These are phyloP conservation scores for Coprinellus micaceus DNA, from an alignment of 768 basidiomycete genomes.

Conservation along the genomic window DNA sequence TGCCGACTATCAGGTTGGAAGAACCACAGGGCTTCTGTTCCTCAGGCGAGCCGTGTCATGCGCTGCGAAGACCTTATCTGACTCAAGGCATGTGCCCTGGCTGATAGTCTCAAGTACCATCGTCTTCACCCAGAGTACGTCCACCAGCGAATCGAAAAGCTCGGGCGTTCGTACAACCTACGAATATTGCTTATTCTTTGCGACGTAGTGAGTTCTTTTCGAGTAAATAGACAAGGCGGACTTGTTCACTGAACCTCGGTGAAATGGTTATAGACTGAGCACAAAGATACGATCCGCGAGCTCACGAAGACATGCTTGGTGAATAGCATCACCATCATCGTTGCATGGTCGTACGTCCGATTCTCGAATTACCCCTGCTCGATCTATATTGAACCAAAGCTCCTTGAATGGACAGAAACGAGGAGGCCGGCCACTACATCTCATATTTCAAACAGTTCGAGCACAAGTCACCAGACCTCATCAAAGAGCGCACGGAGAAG, in stretches of 20 bases:
- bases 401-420: conserved; percentile 48
- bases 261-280: conserved; percentile 63
- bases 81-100: neutral
- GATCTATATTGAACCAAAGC: no score
- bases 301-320: conserved; percentile 90
- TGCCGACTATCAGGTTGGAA: conserved; percentile 93
- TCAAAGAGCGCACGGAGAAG: conserved; percentile 92
- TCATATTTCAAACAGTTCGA: conserved; percentile 91
- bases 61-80: neutral
- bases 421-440: conserved; percentile 92
- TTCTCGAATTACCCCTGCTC: no score
- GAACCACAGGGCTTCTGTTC: conserved; percentile 88
- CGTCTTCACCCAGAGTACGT: conserved; percentile 98
- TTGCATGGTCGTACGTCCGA: conserved; percentile 69
- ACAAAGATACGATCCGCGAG: conserved; percentile 87
- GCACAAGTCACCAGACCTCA: conserved; percentile 86
- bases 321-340: conserved; percentile 89
- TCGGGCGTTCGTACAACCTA: conserved; percentile 77
- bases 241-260: neutral
- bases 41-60: conserved; percentile 57
- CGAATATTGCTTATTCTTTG: conserved; percentile 85
- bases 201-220: conserved; percentile 69
- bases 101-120: conserved; percentile 80
- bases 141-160: conserved; percentile 82
- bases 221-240: neutral